These are phyloP conservation scores for Helotiales sp. DNA, from an alignment of 2,329 filamentous ascomycete species.

Conservation along the genomic window DNA sequence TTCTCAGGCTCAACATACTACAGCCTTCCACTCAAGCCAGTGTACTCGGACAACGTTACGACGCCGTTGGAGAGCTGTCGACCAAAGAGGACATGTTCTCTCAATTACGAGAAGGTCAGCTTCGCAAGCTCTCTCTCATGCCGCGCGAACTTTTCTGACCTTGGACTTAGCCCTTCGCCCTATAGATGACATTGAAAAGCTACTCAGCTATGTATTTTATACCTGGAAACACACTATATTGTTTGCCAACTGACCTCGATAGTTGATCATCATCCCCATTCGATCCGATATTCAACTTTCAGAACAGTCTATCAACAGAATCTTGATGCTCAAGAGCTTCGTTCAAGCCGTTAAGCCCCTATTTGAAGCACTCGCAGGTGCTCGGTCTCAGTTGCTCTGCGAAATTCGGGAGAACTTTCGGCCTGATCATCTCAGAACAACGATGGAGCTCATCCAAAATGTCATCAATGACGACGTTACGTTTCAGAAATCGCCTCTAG, in stretches of 20 bases:
- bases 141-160: neutral
- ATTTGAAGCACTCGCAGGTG: constrained; percentile 68
- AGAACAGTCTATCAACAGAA: constrained; percentile 83
- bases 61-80: constrained; percentile 82
- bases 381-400: constrained; percentile 65
- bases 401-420: constrained; percentile 74
- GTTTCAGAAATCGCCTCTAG: constrained; percentile 79
- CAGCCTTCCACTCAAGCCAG: constrained; percentile 79
- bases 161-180: constrained; percentile 65
- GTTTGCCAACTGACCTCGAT: constrained; percentile 4
- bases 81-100: constrained; percentile 86
- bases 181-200: constrained; percentile 79
- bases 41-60: constrained; percentile 74
- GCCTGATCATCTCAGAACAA: constrained; percentile 62
- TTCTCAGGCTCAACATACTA: constrained; percentile 83
- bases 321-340: constrained; percentile 87
- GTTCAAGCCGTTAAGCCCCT: constrained; percentile 70
- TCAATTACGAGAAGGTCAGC: constrained; percentile 69
- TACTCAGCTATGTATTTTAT: constrained; percentile 71
- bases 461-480: constrained; percentile 82
- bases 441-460: constrained; percentile 68
- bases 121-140: neutral
- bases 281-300: constrained; percentile 69
- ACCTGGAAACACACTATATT: neutral
- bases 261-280: constrained; percentile 78